Percentiles rank a stretch among this genome's conserved stretches.
phyloP scores from a whole-genome alignment of 768 basidiomycete genomes.

The Trametes cingulata region DNA sequence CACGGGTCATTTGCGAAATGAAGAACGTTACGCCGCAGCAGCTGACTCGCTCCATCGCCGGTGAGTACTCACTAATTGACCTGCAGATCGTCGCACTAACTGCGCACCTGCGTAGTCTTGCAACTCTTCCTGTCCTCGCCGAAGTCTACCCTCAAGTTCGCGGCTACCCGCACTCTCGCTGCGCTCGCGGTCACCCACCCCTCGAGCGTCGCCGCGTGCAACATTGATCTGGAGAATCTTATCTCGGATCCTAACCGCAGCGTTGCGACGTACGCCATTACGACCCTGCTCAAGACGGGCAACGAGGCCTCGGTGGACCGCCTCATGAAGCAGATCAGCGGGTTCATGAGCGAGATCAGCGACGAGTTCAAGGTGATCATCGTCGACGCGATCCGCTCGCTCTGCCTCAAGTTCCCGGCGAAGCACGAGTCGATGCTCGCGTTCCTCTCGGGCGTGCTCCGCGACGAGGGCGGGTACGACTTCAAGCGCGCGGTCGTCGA shows the following conservation, averaged over 20 bases:
- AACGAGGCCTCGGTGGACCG: slow-evolving; percentile 99
- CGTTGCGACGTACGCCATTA: slow-evolving; percentile 98
- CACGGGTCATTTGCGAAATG: slow-evolving; percentile 97
- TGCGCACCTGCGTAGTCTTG: slow-evolving; percentile 57
- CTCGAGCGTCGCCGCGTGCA: slow-evolving; percentile 84
- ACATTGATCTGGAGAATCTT: slow-evolving; percentile 94
- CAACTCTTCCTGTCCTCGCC: slow-evolving; percentile 96
- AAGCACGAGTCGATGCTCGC: slow-evolving; percentile 97
- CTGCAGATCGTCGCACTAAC: not conserved
- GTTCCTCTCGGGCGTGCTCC: slow-evolving; percentile 93
- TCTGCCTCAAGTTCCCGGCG: slow-evolving; percentile 97
- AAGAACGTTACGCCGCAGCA: slow-evolving; percentile 77
- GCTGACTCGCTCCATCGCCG: slow-evolving; percentile 84
- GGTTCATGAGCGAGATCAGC: slow-evolving; percentile 99
- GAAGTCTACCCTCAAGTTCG: slow-evolving; percentile 93
- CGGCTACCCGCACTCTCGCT: slow-evolving; percentile 94
- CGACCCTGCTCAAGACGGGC: slow-evolving; percentile 97
- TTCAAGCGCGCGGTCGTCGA: slow-evolving; percentile 99
- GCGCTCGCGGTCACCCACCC: slow-evolving; percentile 87
- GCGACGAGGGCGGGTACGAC: slow-evolving; percentile 98
- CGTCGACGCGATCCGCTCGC: slow-evolving; percentile 95
- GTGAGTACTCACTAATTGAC: slow-evolving; percentile 43
- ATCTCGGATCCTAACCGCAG: slow-evolving; percentile 95
- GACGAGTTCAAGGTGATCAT: slow-evolving; percentile 99
- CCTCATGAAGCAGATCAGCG: slow-evolving; percentile 98